Conservation (phyloP, 495 filamentous ascomycete species). For the Neurospora tetrasperma region DNA sequence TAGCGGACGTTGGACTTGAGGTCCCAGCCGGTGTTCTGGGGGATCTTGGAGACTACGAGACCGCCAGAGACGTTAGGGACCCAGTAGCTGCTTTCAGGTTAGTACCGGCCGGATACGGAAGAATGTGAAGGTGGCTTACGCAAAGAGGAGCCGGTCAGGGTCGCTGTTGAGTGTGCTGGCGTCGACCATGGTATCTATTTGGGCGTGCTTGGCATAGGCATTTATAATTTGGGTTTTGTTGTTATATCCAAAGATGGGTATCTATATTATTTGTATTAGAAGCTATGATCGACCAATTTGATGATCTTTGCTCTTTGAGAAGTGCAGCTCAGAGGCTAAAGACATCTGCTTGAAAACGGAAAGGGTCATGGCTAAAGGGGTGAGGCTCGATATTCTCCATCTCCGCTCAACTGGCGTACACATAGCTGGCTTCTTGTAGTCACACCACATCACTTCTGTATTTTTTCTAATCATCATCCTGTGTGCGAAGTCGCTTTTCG, state of each 20-base stretch:
- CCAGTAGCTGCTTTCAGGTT: conserved; percentile 28
- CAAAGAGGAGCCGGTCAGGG: conserved; percentile 15
- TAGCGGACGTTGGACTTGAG: conserved; percentile 35
- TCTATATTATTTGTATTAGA: not conserved
- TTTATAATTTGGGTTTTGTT: no score
- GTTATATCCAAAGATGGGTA: no score
- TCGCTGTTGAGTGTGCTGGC: conserved; percentile 9
- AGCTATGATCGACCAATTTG: no score
- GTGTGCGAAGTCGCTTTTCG: not conserved
- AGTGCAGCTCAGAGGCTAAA: not conserved
- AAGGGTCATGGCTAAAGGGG: not conserved
- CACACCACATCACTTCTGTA: not conserved
- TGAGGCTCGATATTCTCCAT: not conserved
- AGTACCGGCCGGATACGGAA: not conserved
- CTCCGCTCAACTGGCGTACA: not conserved
- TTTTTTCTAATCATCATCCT: not conserved
- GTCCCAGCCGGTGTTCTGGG: conserved; percentile 37
- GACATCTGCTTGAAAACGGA: not conserved
- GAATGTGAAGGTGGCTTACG: conserved; percentile 6
- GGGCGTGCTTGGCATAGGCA: not conserved
- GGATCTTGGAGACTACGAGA: conserved; percentile 38
- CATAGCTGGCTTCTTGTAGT: not conserved
- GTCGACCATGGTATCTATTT: conserved; percentile 1
- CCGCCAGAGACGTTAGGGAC: conserved; percentile 42
- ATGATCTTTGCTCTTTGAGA: not conserved